phyloP scores from a whole-genome alignment of 1,139 yeast genomes.

The Meyerozyma carpophila region DNA sequence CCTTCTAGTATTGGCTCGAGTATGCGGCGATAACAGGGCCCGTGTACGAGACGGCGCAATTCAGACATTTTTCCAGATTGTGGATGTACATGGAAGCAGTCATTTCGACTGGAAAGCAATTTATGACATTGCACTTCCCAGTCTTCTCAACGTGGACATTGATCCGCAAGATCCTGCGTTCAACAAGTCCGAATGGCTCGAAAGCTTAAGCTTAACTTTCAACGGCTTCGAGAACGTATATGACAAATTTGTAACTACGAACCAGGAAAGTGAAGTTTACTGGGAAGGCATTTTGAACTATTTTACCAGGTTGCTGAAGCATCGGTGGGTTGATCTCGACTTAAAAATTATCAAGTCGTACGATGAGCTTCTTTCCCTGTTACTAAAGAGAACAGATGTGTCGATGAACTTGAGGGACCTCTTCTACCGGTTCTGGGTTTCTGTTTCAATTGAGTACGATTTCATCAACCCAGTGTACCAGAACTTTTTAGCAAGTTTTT shows the following conservation, averaged over 20 bases:
- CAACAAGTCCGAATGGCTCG: constrained; percentile 43
- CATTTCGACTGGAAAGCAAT: constrained; percentile 53
- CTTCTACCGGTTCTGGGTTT: constrained; percentile 61
- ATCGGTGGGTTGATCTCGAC: constrained; percentile 45
- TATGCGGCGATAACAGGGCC: constrained; percentile 60
- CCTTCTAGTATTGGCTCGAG: constrained; percentile 53
- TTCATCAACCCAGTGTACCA: constrained; percentile 51
- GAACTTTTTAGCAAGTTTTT: constrained; percentile 48
- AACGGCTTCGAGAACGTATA: constrained; percentile 55
- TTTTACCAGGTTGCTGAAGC: constrained; percentile 30
- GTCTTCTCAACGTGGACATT: constrained; percentile 18
- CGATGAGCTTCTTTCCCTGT: constrained; percentile 36
- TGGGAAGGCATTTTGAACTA: constrained; percentile 53
- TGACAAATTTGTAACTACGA: constrained; percentile 34
- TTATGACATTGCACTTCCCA: constrained; percentile 45
- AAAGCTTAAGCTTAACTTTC: constrained; percentile 51
- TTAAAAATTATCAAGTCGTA: constrained; percentile 49
- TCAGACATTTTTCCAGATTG: constrained; percentile 79
- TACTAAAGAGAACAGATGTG: constrained; percentile 10
- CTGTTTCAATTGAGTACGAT: constrained; percentile 55
- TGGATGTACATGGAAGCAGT: constrained; percentile 68
- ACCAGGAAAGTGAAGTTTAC: constrained; percentile 18
- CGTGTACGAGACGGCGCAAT: constrained; percentile 88
- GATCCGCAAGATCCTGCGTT: constrained; percentile 8
- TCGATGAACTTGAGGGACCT: constrained; percentile 27